phyloP scores from a whole-genome alignment of 2,329 filamentous ascomycete species.

The Pseudopithomyces maydicus region DNA sequence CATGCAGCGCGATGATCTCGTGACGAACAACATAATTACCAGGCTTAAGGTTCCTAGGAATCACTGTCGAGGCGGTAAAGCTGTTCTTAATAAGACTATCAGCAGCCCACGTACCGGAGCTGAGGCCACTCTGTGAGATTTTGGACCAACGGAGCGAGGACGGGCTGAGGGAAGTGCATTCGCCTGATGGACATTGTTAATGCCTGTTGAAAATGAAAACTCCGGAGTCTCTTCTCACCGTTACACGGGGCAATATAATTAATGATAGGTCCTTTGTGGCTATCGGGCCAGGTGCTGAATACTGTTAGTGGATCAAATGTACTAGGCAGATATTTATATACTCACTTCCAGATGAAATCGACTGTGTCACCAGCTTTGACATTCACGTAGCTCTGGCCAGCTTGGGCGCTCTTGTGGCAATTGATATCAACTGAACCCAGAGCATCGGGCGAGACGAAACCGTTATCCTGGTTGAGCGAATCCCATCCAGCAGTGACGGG shows the following conservation, averaged over 20 bases:
- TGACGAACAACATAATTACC: constrained; percentile 62
- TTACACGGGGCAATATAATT: constrained; percentile 46
- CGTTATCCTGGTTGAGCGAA: constrained; percentile 43
- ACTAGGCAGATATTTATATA: background rate
- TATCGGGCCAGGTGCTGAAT: constrained; percentile 36
- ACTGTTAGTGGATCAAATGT: background rate
- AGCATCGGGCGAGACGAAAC: constrained; percentile 41
- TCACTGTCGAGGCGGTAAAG: constrained; percentile 50
- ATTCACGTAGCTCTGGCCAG: constrained; percentile 38
- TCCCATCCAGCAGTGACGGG: constrained; percentile 42
- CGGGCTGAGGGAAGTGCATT: constrained; percentile 35
- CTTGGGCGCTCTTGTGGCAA: constrained; percentile 47
- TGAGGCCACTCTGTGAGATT: constrained; percentile 35
- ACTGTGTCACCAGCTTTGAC: constrained; percentile 42
- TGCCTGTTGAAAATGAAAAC: background rate
- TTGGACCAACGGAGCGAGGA: constrained; percentile 40
- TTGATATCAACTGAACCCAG: constrained; percentile 36
- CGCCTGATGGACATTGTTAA: constrained; percentile 19
- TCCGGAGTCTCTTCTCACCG: constrained; percentile 16
- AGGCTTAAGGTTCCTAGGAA: constrained; percentile 50
- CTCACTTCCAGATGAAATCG: constrained; percentile 38
- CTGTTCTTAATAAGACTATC: constrained; percentile 50
- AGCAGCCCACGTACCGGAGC: constrained; percentile 37
- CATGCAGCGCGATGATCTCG: constrained; percentile 58
- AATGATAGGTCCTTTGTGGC: constrained; percentile 46